phyloP scores from a whole-genome alignment of 2,329 filamentous ascomycete genomes.

The Xylaria sp. region DNA sequence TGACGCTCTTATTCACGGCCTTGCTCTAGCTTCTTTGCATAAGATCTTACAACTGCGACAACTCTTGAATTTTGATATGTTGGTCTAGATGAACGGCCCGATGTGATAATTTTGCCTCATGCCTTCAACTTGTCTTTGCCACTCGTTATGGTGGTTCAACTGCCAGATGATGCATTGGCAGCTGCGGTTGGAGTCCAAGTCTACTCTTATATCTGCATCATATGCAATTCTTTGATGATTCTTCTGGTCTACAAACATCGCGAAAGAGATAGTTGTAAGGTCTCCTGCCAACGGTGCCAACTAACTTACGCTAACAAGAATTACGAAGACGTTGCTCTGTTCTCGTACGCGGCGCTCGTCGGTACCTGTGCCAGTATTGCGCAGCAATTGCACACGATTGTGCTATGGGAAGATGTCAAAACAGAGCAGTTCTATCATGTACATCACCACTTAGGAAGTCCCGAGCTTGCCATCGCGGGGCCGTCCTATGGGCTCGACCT shows the following conservation, averaged over 20 bases:
- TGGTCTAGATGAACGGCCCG: constrained; percentile 10
- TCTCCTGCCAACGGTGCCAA: not conserved
- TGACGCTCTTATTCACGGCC: constrained; percentile 5
- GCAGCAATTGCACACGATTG: constrained; percentile 56
- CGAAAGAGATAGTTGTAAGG: constrained; percentile 55
- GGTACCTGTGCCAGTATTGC: constrained; percentile 53
- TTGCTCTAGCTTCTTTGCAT: not conserved
- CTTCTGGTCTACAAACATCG: constrained; percentile 54
- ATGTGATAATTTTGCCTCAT: constrained; percentile 31
- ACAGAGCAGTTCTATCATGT: constrained; percentile 52
- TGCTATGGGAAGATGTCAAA: constrained; percentile 54
- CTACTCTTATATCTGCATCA: constrained; percentile 51
- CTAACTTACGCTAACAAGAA: constrained; percentile 18
- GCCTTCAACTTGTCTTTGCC: constrained; percentile 33
- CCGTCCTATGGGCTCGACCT: constrained; percentile 54
- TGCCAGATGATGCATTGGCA: constrained; percentile 50
- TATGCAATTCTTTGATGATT: constrained; percentile 48
- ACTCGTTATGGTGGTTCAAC: constrained; percentile 51
- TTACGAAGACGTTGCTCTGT: constrained; percentile 53
- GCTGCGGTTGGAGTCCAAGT: constrained; percentile 49
- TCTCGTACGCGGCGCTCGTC: constrained; percentile 52
- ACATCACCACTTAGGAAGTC: constrained; percentile 49
- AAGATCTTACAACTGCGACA: constrained; percentile 3
- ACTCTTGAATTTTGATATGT: constrained; percentile 20
- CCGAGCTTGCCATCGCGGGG: constrained; percentile 56